Evolutionary conservation across 2,329 filamentous ascomycete genomes (phyloP).

Genomic region (Ophiobolus disseminans): DNA sequence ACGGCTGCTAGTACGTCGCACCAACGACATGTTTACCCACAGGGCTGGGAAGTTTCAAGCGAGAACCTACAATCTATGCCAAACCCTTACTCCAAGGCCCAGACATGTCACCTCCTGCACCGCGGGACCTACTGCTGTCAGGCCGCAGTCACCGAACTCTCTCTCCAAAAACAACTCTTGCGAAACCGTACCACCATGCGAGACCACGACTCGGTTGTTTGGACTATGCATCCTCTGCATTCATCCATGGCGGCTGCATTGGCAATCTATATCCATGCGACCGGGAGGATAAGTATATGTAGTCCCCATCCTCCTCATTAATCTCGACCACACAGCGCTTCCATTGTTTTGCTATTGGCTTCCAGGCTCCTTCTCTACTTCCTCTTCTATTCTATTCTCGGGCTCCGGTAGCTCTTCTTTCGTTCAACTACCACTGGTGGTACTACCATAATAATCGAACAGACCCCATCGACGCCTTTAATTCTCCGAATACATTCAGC

Average conservation of each 20-base stretch:
- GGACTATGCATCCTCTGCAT: constrained; percentile 9
- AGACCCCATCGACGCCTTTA: background rate
- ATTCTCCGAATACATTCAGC: background rate
- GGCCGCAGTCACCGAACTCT: constrained; percentile 3
- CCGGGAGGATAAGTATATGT: constrained; percentile 7
- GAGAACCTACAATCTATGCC: constrained; percentile 1
- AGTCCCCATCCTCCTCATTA: background rate
- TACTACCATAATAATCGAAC: background rate
- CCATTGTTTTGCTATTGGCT: background rate
- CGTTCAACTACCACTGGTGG: background rate
- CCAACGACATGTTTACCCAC: constrained; percentile 19
- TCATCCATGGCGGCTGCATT: constrained; percentile 1
- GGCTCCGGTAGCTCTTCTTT: constrained; percentile 43
- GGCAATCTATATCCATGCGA: constrained; percentile 19
- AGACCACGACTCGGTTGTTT: constrained; percentile 18
- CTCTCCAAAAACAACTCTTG: constrained; percentile 5
- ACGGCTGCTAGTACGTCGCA: constrained; percentile 22
- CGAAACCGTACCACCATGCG: constrained; percentile 26
- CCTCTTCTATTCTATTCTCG: constrained; percentile 29
- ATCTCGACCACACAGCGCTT: background rate
- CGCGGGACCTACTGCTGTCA: constrained; percentile 19
- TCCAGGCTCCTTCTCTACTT: constrained; percentile 16
- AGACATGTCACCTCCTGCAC: constrained; percentile 6
- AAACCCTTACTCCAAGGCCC: constrained; percentile 1
- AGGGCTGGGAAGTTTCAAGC: constrained; percentile 25